Conservation (phyloP, 306 rosid genomes). For the Quercus engelmannii region DNA sequence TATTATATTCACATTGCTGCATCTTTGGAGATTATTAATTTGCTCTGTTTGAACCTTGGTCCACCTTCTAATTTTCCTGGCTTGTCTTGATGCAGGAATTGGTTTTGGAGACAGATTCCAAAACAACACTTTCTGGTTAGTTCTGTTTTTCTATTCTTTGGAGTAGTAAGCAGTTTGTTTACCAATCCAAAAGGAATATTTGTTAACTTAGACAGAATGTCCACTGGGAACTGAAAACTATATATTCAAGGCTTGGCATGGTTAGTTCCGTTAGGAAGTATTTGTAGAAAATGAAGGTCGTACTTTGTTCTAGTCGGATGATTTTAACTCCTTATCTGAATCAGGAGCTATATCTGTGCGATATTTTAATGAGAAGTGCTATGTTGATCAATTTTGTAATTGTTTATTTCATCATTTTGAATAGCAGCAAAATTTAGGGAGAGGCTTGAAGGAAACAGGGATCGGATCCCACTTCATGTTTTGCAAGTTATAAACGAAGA, state of each 20-base stretch:
- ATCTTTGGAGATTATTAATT: neutral
- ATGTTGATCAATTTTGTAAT: conserved; percentile 12
- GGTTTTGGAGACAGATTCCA: conserved; percentile 83
- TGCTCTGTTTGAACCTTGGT: conserved; percentile 16
- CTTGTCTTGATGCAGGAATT: neutral
- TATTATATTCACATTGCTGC: neutral
- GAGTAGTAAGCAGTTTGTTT: neutral
- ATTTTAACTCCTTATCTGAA: neutral
- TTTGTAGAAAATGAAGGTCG: neutral
- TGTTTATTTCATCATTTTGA: conserved; percentile 6
- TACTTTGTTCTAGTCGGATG: conserved; percentile 2
- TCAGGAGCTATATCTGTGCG: neutral
- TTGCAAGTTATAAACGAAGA: conserved; percentile 95
- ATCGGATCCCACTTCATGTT: conserved; percentile 84
- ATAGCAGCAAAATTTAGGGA: conserved; percentile 83
- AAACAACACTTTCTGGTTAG: conserved; percentile 95
- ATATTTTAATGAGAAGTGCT: neutral
- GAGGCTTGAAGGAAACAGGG: conserved; percentile 92
- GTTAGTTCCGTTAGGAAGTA: neutral
- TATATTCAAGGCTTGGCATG: conserved; percentile 7
- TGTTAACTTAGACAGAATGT: neutral
- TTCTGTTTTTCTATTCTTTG: conserved; percentile 3
- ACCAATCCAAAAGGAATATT: conserved; percentile 2
- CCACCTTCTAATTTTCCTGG: conserved; percentile 1
- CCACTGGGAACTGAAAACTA: neutral